Base-by-base conservation (phyloP, 2,329 filamentous ascomycete species). In the Grosmannia clavigera region DNA sequence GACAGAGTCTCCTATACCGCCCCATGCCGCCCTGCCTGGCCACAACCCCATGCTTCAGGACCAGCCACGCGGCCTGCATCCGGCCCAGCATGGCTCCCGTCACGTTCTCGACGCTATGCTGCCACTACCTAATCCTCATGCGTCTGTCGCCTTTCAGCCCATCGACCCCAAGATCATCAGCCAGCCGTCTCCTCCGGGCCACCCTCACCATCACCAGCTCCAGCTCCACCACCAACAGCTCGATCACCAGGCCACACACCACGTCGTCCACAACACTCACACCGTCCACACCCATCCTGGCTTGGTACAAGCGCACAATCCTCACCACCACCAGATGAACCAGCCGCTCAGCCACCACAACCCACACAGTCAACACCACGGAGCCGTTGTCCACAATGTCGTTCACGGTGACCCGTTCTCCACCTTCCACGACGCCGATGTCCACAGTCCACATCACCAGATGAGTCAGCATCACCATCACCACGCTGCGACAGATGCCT, bases 111-210 rank as follows among this genome's bases (percentile, higher is more conserved):
- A 63, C 55, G 31, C 61, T 3, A 62, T 65, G 62, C 55, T 66
- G 10, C 61, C 62, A 10, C 52, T 65, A 29, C 63, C 64, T 27
- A 61, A 66, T 62, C 46, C 63, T 65, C 61, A 66, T 25, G 69
- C 29, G 64, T 70, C 27, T 60, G 69, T 2, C 16, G 67, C 67
- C 43, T 70, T 71, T 67, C 78, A 81, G 58, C 81, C 80, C 31
- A 82, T 83, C 68, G 80, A 83, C 66, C 80, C 81, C n/a, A 79
- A 80, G 64, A 82, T 83, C 59, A 82, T 82, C 65, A 76, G 73
- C 54, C 75, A 78, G 58, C 66, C 71, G 1, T 64, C 68, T 1
- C 66, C 66, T 29, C 67, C 69, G 46, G 66, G 69, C 33, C 65
- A 58, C 11, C 50, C 22, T 22, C 59, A 54, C 50, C 59, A 61